Base-by-base conservation (phyloP, 176 grass and related monocot genomes). In the Avena eriantha region DNA sequence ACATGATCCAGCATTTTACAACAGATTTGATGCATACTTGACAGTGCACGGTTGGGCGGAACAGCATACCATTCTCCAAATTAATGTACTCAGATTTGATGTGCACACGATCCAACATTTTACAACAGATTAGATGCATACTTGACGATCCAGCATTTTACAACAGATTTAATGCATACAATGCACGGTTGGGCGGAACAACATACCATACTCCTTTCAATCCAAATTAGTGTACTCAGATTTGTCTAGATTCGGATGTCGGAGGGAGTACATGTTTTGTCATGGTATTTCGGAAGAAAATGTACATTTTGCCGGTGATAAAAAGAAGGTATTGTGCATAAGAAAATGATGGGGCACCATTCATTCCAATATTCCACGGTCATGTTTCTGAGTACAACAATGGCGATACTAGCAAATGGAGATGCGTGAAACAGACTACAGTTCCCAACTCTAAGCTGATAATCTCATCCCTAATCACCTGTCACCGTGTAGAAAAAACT, bases 391-490 rank as follows among this genome's bases (percentile, higher is more conserved):
- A 3, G 31, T 35, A 29, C 39, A 80, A 24, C 2, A 31, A 58
- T 67, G 35, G 7, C 79, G 49, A 59, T 57, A 85, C 35, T 89
- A 57, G 4, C 21, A 46, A 46, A 67, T 47, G 18, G 8, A 24
- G 50, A 16, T 65, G 48, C 41, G 79, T 16, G 74, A 54, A 61
- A 78, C 39, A 41, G 39, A 16, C 5, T 21, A 43, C 43, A 84
- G 64, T 3, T n/a, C 14, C 1, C 31, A 35, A 56, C 12, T 43
- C n/a, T 67, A 55, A 50, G 39, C 6, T 60, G 55, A 15, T 17
- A 41, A 79, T 43, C 21, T 79, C 17, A 16, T 63, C 34, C 21
- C 77, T 79, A 48, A 29, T 65, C 22, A 23, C 0, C n/a, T 29
- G 56, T 65, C 82, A 47, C 17, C 57, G 8, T 60, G 53, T 18